These are phyloP conservation scores for Diphasiastrum complanatum DNA, from an alignment of 83 land plant genomes.

Conservation along the genomic window DNA sequence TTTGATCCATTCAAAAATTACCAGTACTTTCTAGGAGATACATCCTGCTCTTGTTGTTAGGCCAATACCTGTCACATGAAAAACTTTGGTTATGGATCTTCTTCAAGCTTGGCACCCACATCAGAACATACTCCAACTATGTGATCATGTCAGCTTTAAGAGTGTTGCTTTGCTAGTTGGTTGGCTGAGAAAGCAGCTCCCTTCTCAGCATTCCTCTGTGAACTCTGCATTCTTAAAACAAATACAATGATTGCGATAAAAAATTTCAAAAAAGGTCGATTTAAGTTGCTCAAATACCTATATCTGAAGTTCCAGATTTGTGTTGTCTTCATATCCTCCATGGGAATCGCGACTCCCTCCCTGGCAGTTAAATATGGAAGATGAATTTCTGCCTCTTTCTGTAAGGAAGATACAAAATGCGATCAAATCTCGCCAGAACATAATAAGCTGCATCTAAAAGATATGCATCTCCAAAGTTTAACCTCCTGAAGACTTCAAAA, in stretches of 20 bases:
- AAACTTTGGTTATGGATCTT: too few relatives aligned
- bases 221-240: not conserved
- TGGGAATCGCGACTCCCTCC: constrained; percentile 3
- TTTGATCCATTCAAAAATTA: not conserved
- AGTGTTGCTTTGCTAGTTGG: not conserved
- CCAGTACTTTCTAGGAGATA: constrained; percentile 11
- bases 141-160: too few relatives aligned
- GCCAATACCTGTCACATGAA: constrained; percentile 4
- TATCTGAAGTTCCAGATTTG: constrained; percentile 8
- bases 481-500: not conserved
- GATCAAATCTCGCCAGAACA: not conserved
- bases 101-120: too few relatives aligned
- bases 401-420: not conserved
- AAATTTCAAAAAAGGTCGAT: not conserved
- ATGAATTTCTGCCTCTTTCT: constrained; percentile 15
- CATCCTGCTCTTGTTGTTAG: constrained; percentile 17
- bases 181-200: not conserved
- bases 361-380: constrained; percentile 2
- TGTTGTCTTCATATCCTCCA: constrained; percentile 8
- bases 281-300: not conserved
- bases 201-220: not conserved
- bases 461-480: not conserved
- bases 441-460: not conserved
- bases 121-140: too few relatives aligned
- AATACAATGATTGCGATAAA: not conserved